Evolutionary conservation across 192 early-diverging fungal species (phyloP), one percentile per base, ranked within the genome.

Genomic region (Funneliformis mosseae): DNA sequence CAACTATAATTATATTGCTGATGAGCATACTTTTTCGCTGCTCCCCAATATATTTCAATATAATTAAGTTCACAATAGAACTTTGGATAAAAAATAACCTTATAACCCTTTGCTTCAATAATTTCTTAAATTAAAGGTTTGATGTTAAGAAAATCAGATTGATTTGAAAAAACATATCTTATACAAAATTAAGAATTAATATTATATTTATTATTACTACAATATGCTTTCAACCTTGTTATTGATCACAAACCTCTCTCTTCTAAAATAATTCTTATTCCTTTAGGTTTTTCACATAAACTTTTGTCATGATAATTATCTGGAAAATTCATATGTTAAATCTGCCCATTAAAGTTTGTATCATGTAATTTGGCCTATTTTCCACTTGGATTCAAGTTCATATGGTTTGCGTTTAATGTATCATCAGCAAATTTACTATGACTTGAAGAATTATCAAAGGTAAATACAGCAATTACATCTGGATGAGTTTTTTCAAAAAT

Each of bases 401-500:
- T 33, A 3, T 21, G 48, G 11, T 5, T 41, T 39, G 72, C 82
- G 7, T 83, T 73, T 9, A 83, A 61, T 55, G 80, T 75, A 82
- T 85, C 64, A 4, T 79, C 38, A 67, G 82, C 82, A 72, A 63
- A 78, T 23, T 67, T 33, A 4, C 25, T 23, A 74, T 85, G 80
- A 78, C 80, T 83, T 11, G 27, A 55, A 38, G 71, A 67, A 55
- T 84, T 76, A 72, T 84, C 77, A 79, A 84, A 84, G 18, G 61
- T 25, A 71, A 81, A 33, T 33, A 33, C 3, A 3, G 33, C 33
- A 33, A 33, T 33, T 33, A 3, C 3, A 33, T 3, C 33, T 82
- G 28, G 76, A 62, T 82, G 75, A 5, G 66, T 8, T 55, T 38
- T 33, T 43, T 78, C 55, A 74, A 82, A 82, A 2, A 82, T 77